Percentiles rank a stretch among this genome's conserved stretches.
phyloP scores from a whole-genome alignment of 768 basidiomycete genomes.

The Mycena albidolilacea region DNA sequence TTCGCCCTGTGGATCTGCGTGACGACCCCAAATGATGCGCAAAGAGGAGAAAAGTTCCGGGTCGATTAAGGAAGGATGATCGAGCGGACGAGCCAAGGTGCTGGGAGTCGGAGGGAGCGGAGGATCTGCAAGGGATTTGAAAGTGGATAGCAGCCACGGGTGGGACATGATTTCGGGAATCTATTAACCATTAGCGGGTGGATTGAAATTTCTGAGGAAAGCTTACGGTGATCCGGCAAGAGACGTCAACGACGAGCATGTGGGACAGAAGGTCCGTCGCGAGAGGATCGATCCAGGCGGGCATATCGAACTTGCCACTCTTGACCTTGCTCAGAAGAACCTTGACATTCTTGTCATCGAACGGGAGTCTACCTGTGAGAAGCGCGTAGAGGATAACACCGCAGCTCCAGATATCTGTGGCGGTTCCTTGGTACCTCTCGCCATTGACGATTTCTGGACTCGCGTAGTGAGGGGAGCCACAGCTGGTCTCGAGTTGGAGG shows the following conservation, averaged over 20 bases:
- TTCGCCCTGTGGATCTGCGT: constrained; percentile 68
- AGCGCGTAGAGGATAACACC: constrained; percentile 95
- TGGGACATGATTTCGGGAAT: constrained; percentile 89
- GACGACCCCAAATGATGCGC: constrained; percentile 87
- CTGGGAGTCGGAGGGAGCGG: constrained; percentile 75
- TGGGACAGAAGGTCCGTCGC: constrained; percentile 87
- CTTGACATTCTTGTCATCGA: constrained; percentile 91
- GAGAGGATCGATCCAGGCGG: constrained; percentile 82
- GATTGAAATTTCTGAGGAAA: constrained; percentile 15
- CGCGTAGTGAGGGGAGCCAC: constrained; percentile 97
- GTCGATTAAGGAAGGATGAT: constrained; percentile 80
- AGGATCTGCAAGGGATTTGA: constrained; percentile 50
- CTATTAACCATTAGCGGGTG: constrained; percentile 55
- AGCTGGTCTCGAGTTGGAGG: constrained; percentile 91
- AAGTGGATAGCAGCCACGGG: constrained; percentile 79
- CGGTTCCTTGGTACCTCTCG: constrained; percentile 88
- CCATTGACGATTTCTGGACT: constrained; percentile 97
- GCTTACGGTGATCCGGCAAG: constrained; percentile 83
- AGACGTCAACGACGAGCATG: constrained; percentile 92
- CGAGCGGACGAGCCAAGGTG: constrained; percentile 78
- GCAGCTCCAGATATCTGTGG: constrained; percentile 97
- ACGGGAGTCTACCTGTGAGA: constrained; percentile 91
- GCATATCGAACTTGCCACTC: constrained; percentile 87
- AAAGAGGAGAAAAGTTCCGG: constrained; percentile 83
- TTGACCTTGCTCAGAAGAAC: constrained; percentile 89